A percentile compares a stretch with the other conserved stretches of the same genome.
phyloP scores from a whole-genome alignment of 2,329 filamentous ascomycete genomes.

The Colletotrichum incanum region DNA sequence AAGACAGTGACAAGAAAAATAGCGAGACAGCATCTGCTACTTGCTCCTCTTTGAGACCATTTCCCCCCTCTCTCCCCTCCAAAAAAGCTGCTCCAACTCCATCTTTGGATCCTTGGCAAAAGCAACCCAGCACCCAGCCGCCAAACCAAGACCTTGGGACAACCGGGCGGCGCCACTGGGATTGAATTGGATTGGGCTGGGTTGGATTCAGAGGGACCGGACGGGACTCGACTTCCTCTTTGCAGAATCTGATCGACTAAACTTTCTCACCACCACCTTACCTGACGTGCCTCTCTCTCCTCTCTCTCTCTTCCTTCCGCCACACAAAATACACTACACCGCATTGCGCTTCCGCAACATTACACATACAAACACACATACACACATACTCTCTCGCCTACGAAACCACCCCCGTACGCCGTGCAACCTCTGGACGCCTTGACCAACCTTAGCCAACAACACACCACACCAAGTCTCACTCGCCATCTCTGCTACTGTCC shows the following conservation, averaged over 20 bases:
- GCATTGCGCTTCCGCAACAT: not conserved
- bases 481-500: constrained; percentile 16
- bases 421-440: constrained; percentile 8
- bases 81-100: constrained; percentile 28
- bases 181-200: constrained; percentile 28
- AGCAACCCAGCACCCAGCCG: constrained; percentile 29
- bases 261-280: constrained; percentile 34
- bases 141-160: constrained; percentile 38
- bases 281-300: constrained; percentile 9
- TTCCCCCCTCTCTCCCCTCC: not conserved
- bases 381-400: not conserved
- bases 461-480: constrained; percentile 16
- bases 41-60: constrained; percentile 35
- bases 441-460: constrained; percentile 19
- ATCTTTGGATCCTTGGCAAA: constrained; percentile 41
- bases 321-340: not conserved
- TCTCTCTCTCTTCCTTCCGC: not conserved
- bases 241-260: constrained; percentile 38
- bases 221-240: constrained; percentile 31
- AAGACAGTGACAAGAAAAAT: constrained; percentile 17
- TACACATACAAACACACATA: not conserved
- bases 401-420: not conserved
- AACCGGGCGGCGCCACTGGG: constrained; percentile 1
- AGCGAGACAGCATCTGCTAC: constrained; percentile 25
- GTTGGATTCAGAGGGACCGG: not conserved